Conservation (phyloP, 73 alveolate genomes). For the Breviolum minutum region DNA sequence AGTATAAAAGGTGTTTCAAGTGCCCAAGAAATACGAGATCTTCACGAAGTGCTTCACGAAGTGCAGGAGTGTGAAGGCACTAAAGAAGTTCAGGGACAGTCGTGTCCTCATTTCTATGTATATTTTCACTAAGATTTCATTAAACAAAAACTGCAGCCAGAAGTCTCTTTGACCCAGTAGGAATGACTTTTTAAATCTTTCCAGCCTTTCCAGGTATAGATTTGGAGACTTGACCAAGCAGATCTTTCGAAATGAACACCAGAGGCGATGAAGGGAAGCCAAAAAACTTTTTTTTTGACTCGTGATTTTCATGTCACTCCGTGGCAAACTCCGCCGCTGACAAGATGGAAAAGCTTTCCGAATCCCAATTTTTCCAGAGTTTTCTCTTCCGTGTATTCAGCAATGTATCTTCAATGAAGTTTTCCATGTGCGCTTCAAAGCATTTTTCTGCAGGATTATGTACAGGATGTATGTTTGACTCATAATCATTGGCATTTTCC, state of each 20-base stretch:
- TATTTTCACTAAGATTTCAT: neutral
- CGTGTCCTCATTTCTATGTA: no score
- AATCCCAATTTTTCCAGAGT: neutral
- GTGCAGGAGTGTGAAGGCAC: constrained; percentile 46
- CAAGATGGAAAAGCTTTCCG: neutral
- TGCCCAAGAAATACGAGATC: neutral
- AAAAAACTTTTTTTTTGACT: neutral
- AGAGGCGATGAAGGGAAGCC: neutral
- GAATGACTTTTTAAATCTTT: neutral
- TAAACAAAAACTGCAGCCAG: neutral
- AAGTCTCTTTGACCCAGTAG: neutral
- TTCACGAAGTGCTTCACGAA: neutral
- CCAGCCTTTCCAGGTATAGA: neutral
- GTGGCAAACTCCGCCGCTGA: no score
- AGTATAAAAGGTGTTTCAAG: neutral
- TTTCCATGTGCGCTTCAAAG: no score
- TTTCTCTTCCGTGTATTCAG: neutral
- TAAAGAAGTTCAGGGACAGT: neutral
- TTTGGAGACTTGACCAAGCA: constrained; percentile 83
- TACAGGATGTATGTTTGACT: no score
- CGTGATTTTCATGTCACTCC: neutral
- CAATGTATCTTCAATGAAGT: no score
- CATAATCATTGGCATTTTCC: no score
- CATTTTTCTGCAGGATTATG: neutral
- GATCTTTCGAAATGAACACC: constrained; percentile 84